Evolutionary conservation across 148 eudicot genomes (phyloP).

Genomic region (Polygonum aviculare): DNA sequence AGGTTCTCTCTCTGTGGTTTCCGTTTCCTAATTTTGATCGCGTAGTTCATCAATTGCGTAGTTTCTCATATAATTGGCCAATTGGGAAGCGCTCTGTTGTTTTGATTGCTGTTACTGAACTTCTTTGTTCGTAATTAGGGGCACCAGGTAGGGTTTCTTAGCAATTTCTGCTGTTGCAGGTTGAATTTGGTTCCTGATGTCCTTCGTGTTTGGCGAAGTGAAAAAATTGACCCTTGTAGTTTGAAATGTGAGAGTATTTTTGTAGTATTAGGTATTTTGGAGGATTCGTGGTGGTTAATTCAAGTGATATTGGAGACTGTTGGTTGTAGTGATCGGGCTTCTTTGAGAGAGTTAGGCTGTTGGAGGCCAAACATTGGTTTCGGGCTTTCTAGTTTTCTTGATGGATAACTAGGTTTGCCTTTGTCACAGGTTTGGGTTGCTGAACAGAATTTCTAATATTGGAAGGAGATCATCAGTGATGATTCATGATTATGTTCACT

Average conservation of each 20-base stretch:
- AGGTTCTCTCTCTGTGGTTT: neutral
- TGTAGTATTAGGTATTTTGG: neutral
- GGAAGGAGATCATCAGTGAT: neutral
- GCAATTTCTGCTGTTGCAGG: neutral
- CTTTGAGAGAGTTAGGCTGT: neutral
- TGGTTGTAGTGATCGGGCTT: neutral
- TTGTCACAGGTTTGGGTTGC: neutral
- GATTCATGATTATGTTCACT: neutral
- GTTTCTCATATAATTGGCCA: neutral
- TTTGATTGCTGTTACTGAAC: neutral
- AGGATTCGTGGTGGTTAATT: neutral
- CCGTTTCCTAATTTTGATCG: neutral
- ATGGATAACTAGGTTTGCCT: neutral
- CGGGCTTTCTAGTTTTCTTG: neutral
- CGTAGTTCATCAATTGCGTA: neutral
- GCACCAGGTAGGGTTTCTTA: neutral
- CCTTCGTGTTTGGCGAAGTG: neutral
- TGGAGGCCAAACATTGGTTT: neutral
- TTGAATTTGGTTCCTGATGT: neutral
- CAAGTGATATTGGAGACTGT: neutral
- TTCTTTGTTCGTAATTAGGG: neutral
- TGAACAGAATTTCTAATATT: neutral
- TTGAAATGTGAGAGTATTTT: too few species aligned
- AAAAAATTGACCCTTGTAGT: neutral
- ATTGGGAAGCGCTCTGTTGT: neutral